phyloP scores from a whole-genome alignment of 345 rosid genomes.

The Gossypium raimondii region DNA sequence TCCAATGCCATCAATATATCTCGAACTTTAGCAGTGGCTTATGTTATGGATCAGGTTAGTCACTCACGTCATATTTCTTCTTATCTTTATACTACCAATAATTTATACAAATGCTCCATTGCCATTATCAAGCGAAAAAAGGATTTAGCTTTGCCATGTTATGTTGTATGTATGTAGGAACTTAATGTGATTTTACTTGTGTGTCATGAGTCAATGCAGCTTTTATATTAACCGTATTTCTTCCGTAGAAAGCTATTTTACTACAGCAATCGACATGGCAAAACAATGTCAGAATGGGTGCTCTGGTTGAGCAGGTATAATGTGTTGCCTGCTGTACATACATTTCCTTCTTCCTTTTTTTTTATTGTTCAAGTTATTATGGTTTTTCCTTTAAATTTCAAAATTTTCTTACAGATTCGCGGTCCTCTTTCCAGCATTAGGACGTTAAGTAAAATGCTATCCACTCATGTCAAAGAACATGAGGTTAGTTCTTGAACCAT shows the following conservation, averaged over 20 bases:
- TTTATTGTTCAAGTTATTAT: not conserved
- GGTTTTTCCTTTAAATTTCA: slow-evolving; percentile 6
- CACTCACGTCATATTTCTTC: not conserved
- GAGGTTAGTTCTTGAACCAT: slow-evolving; percentile 46
- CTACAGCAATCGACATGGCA: slow-evolving; percentile 92
- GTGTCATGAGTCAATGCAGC: not conserved
- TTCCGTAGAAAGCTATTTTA: slow-evolving; percentile 63
- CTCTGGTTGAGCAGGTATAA: slow-evolving; percentile 77
- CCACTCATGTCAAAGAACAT: slow-evolving; percentile 62
- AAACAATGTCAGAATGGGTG: slow-evolving; percentile 80
- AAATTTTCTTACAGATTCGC: slow-evolving; percentile 49
- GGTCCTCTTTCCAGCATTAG: slow-evolving; percentile 78
- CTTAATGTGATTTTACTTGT: too few species aligned
- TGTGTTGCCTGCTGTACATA: not conserved
- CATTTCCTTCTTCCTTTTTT: not conserved
- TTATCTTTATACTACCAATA: not conserved
- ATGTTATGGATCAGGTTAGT: slow-evolving; percentile 93
- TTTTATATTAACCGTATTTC: not conserved
- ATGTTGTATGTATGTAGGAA: not conserved
- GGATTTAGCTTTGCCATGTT: not conserved
- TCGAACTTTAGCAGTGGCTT: slow-evolving; percentile 75
- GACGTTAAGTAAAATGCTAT: slow-evolving; percentile 75
- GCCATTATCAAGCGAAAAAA: not conserved
- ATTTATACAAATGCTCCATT: not conserved
- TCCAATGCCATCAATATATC: slow-evolving; percentile 33